Percentiles rank a stretch among this genome's conserved stretches.
Evolutionary conservation across 2,329 filamentous ascomycete genomes (phyloP).

Genomic region (Colletotrichum viniferum): DNA sequence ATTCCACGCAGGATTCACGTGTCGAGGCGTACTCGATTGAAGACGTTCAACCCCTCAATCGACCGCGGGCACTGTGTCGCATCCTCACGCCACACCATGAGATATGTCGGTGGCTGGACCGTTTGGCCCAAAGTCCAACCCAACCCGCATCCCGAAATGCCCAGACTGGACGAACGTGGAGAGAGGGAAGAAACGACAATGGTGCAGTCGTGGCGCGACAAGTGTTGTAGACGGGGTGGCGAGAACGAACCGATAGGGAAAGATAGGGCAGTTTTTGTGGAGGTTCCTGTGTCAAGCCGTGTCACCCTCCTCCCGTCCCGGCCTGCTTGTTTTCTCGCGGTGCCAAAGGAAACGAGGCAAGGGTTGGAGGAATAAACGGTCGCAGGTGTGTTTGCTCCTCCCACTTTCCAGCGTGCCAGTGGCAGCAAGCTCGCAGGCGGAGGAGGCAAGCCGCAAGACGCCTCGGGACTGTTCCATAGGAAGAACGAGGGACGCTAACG

Average conservation of each 20-base stretch:
- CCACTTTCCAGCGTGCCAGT: not conserved
- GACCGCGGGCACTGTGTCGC: accelerated
- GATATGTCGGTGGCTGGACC: not conserved
- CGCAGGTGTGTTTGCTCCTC: conserved; percentile 3
- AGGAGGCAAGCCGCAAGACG: not conserved
- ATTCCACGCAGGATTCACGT: not conserved
- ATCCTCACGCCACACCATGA: not conserved
- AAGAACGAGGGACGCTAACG: not conserved
- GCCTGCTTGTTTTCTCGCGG: not conserved
- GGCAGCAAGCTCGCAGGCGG: not conserved
- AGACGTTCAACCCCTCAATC: not conserved
- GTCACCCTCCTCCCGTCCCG: not conserved
- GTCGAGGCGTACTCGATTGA: not conserved
- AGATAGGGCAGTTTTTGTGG: not conserved
- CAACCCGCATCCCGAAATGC: not conserved
- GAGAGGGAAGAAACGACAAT: not conserved
- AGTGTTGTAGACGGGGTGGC: not conserved
- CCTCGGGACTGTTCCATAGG: not conserved
- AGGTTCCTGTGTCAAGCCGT: not conserved
- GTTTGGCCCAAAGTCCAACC: not conserved
- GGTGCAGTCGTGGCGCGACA: not conserved
- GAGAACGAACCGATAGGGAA: not conserved
- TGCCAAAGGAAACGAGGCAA: not conserved
- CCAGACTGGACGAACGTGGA: not conserved
- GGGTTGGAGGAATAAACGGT: not conserved